Evolutionary conservation across 2,329 filamentous ascomycete species (phyloP), one percentile per base, ranked within the genome.

Genomic region (Rhynchosporium secalis): DNA sequence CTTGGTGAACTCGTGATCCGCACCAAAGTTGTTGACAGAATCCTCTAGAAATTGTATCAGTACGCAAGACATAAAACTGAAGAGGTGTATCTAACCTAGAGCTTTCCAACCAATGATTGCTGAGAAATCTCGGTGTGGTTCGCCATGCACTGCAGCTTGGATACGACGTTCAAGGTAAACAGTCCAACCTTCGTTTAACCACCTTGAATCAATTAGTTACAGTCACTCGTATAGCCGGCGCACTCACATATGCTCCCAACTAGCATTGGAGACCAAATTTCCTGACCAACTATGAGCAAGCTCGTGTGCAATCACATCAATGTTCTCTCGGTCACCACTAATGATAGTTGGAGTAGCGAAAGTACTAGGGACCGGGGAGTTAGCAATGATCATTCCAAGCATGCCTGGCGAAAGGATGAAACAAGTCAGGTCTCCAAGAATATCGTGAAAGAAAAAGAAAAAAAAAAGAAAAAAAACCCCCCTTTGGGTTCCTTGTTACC

Each of bases 21-120:
- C 80, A 45, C 94, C 94, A 71, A 88, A 95, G 45, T 87, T 82
- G 40, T 88, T 81, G 41, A 98, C 86, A 5, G 91, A 86, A 71
- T 96, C 92, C 77, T 89, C 85, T 84, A 64, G 15, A 36, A 6
- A 6, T 20, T 13, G 9, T 1, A 51, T 69, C 26, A 70, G 61
- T 48, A 33, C 31, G 7, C n/a, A n/a, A 8, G 26, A 40, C 26
- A 6, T 12, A 26, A 1, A 15, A 13, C 20, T 40, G 38, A 4
- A 28, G 1, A 43, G 6, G 40, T 41, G 40, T 41, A 20, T 69
- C 78, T 61, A 73, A 72, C 71, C 68, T 10, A 74, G 55, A 2
- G 88, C 85, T 74, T 96, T 95, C 94, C 94, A 98, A 63, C 95
- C 95, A 67, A 97, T 96, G 68, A 98, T 96, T 66, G 94, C 88